Conservation (phyloP, 768 basidiomycete genomes). For the Mycena indigotica region DNA sequence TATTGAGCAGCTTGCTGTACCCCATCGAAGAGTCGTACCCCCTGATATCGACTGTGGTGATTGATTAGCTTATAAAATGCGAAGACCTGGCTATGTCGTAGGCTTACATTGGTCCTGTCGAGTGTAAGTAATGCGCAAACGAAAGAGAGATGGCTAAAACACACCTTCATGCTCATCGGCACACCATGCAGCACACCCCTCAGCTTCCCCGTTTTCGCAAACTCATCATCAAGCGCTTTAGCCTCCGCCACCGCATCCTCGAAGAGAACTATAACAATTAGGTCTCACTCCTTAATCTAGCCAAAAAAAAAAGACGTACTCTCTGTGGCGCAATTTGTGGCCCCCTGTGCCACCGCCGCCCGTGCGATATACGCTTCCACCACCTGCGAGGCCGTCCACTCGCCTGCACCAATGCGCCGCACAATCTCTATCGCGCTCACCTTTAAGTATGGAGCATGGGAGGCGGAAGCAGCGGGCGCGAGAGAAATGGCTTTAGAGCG, state of each 20-base stretch:
- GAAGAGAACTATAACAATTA: constrained; percentile 48
- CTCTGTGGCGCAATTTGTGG: constrained; percentile 61
- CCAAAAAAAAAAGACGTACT: constrained; percentile 34
- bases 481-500: neutral
- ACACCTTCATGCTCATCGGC: constrained; percentile 59
- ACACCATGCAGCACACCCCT: constrained; percentile 61
- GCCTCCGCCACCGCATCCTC: constrained; percentile 48
- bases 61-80: neutral
- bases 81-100: neutral
- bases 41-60: constrained; percentile 41
- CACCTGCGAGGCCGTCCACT: constrained; percentile 51
- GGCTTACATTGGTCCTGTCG: constrained; percentile 18
- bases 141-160: constrained; percentile 22
- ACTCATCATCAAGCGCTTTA: constrained; percentile 48
- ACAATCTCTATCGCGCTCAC: constrained; percentile 45
- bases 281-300: constrained; percentile 16
- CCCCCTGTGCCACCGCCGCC: constrained; percentile 44
- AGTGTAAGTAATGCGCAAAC: constrained; percentile 3
- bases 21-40: constrained; percentile 58
- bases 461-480: neutral
- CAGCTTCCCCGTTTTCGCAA: constrained; percentile 39
- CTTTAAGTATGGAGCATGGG: constrained; percentile 14
- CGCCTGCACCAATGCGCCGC: constrained; percentile 35
- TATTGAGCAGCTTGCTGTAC: constrained; percentile 51
- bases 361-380: constrained; percentile 47